These are phyloP conservation scores for Geotrichum phurueaensis DNA, from an alignment of 1,139 yeast species.

Conservation along the genomic window DNA sequence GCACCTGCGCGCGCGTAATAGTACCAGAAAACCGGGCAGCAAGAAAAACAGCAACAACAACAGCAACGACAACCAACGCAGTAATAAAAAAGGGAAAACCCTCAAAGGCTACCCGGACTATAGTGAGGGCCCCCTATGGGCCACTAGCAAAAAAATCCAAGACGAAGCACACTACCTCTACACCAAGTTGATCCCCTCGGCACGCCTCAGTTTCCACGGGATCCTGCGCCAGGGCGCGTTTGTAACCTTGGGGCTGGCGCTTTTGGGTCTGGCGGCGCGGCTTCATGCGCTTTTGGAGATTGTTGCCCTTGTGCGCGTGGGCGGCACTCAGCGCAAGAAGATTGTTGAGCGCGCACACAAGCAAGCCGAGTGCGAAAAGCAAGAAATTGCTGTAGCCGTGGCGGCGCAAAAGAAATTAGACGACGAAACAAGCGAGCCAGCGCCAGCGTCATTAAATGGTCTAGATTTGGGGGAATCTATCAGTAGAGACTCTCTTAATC, in stretches of 20 bases:
- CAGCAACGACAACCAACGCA: neutral
- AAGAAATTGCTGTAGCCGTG: neutral
- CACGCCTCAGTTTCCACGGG: conserved; percentile 11
- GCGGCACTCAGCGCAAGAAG: neutral
- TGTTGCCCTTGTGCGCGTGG: conserved; percentile 3
- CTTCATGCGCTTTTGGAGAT: conserved; percentile 5
- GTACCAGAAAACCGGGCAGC: neutral
- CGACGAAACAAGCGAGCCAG: neutral
- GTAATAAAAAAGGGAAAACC: neutral
- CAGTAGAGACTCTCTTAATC: neutral
- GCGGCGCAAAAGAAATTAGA: neutral
- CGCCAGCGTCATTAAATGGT: neutral
- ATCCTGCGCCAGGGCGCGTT: conserved; percentile 15
- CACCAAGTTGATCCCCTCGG: conserved; percentile 10
- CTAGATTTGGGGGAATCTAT: neutral
- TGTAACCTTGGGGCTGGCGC: conserved; percentile 11
- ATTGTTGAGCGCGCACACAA: neutral
- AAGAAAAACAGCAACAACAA: neutral
- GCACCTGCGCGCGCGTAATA: neutral
- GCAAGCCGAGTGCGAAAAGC: neutral
- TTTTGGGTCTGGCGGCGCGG: conserved; percentile 9
- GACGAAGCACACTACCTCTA: conserved; percentile 10
- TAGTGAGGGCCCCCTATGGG: conserved; percentile 6
- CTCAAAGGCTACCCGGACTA: neutral
- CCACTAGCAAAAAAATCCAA: conserved; percentile 2